Evolutionary conservation across 1,139 yeast genomes (phyloP), one percentile per base, ranked within the genome.

Genomic region (Diutina mesorugosa): DNA sequence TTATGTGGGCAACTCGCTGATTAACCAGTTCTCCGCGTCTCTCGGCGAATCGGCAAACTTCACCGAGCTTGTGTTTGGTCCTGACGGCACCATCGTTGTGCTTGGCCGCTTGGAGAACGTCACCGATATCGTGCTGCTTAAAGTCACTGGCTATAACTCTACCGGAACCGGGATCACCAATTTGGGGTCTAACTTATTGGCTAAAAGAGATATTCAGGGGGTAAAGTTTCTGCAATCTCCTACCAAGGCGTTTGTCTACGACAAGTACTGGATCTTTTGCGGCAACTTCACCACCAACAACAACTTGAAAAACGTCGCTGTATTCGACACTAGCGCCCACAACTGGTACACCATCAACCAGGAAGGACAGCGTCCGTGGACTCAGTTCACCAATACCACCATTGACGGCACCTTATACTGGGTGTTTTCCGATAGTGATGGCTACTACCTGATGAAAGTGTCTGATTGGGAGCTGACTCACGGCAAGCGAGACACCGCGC

Each of bases 1-100:
- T 0, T 78, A 76, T 58, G 80, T 88, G 53, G 89, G 90, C 0
- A 83, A 87, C 64, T 83, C 95, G 0, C 72, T 87, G 0, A 70
- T 91, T 56, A 89, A 89, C 62, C 61, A 68, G n/a, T 68, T 87
- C 51, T 89, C 96, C 41, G 69, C 79, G 0, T 61, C 69, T 26
- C 67, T 86, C 2, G 67, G 79, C 0, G 62, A 68, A 2, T 69
- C 72, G 60, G 77, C 87, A 1, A 66, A 64, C 6, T 70, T 87
- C 6, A 67, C 67, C 9, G 63, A 70, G 64, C 14, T 67, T 66
- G 26, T 61, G 71, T 21, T 69, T 65, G 59, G 69, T 7, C 55
- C 59, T 14, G 57, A 60, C 30, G 60, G 63, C 50, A 79, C 65
- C 0, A 65, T 76, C 51, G 56, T 69, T 6, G 56, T 76, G 9